These are phyloP conservation scores for Aureobasidium lini DNA, from an alignment of 2,329 filamentous ascomycete genomes.

Conservation along the genomic window DNA sequence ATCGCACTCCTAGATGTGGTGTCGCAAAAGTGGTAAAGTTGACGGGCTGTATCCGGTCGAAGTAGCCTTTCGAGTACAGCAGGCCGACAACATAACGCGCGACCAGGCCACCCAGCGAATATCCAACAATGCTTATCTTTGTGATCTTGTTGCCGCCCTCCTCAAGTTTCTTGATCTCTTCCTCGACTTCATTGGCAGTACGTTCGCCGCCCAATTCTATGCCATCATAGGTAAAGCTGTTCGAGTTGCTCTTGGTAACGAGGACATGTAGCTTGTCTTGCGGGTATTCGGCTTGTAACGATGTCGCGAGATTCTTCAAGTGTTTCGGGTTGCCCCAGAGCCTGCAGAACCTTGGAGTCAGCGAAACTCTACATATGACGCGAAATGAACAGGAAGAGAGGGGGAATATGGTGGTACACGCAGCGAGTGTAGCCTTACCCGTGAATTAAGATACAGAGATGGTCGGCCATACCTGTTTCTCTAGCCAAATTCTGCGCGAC, in stretches of 20 bases:
- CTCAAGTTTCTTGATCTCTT: conserved; percentile 47
- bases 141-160: conserved; percentile 61
- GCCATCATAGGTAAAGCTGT: conserved; percentile 61
- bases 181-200: conserved; percentile 56
- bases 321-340: conserved; percentile 76
- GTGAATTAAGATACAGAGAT: conserved; percentile 72
- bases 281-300: conserved; percentile 53
- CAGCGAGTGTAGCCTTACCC: conserved; percentile 44
- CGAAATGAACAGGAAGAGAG: not conserved
- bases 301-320: conserved; percentile 59
- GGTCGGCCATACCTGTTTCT: conserved; percentile 43
- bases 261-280: conserved; percentile 62
- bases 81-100: conserved; percentile 81
- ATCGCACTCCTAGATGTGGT: conserved; percentile 55
- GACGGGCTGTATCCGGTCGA: conserved; percentile 73
- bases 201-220: conserved; percentile 64
- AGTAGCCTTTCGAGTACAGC: conserved; percentile 69
- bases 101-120: conserved; percentile 82
- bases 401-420: conserved; percentile 14
- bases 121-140: conserved; percentile 81
- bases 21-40: conserved; percentile 93
- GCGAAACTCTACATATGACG: not conserved
- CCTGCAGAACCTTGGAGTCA: conserved; percentile 31
- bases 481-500: not conserved
- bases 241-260: conserved; percentile 64